Conservation (phyloP, 1,284 basidiomycete species). For the Apiotrichum brassicae region DNA sequence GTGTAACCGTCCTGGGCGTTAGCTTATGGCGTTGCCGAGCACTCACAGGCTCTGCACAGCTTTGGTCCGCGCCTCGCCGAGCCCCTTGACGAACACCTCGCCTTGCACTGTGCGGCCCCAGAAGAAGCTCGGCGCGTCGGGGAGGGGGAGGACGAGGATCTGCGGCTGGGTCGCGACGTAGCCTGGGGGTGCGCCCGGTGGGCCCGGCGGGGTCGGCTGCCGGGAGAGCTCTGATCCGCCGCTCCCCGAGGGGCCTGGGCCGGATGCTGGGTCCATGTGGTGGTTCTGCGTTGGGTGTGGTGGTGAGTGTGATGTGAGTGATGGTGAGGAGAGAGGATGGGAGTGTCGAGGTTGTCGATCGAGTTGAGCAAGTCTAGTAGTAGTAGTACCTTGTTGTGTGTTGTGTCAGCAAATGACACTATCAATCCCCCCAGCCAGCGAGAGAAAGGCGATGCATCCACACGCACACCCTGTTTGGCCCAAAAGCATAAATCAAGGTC, state of each 20-base stretch:
- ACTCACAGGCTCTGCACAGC: conserved; percentile 35
- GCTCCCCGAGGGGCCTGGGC: not conserved
- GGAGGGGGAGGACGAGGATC: conserved; percentile 39
- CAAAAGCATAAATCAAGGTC: too few relatives aligned
- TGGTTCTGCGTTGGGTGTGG: not conserved
- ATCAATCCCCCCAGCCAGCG: too few relatives aligned
- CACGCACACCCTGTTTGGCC: too few relatives aligned
- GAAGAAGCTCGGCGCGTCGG: conserved; percentile 41
- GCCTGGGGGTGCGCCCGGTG: conserved; percentile 25
- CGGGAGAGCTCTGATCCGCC: too few relatives aligned
- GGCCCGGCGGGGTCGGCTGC: not conserved
- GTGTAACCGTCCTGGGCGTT: conserved; percentile 22
- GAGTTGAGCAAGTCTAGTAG: too few relatives aligned
- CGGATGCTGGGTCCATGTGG: too few relatives aligned
- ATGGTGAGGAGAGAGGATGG: not conserved
- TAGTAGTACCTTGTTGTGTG: too few relatives aligned
- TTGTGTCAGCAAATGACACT: too few relatives aligned
- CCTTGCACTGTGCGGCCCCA: conserved; percentile 40
- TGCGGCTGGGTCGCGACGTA: conserved; percentile 40
- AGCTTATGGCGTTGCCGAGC: too few relatives aligned
- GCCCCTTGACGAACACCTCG: conserved; percentile 43
- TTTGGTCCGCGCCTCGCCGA: conserved; percentile 27
- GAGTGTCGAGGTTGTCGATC: too few relatives aligned
- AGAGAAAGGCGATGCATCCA: too few relatives aligned
- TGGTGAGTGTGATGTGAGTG: not conserved